Evolutionary conservation across 2,329 filamentous ascomycete genomes (phyloP).

Genomic region (Aspergillus sp.): DNA sequence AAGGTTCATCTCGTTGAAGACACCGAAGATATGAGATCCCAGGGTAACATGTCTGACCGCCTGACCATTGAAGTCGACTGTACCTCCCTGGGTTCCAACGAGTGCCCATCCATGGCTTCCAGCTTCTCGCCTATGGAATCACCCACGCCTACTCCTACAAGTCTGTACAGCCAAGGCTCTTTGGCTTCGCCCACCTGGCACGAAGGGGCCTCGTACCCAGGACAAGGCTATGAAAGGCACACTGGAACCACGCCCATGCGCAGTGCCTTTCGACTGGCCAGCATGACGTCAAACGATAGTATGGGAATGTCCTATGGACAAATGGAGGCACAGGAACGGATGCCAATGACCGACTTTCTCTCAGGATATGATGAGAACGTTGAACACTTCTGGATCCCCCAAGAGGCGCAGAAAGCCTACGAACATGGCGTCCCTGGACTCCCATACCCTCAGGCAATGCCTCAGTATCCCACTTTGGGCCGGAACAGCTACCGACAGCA

Average conservation of each 20-base stretch:
- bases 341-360: conserved; percentile 40
- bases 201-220: conserved; percentile 31
- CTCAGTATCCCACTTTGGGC: conserved; percentile 38
- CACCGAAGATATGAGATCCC: conserved; percentile 41
- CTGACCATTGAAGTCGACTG: conserved; percentile 44
- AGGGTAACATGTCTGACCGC: conserved; percentile 40
- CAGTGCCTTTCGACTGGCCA: conserved; percentile 38
- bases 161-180: conserved; percentile 41
- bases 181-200: conserved; percentile 42
- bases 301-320: conserved; percentile 37
- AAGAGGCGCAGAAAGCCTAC: conserved; percentile 40
- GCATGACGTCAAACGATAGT: conserved; percentile 36
- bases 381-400: conserved; percentile 42
- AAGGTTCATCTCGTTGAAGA: conserved; percentile 33
- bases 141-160: conserved; percentile 43
- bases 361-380: conserved; percentile 41
- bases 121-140: conserved; percentile 45
- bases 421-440: conserved; percentile 32
- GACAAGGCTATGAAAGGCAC: conserved; percentile 33
- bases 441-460: conserved; percentile 37
- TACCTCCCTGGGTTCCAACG: conserved; percentile 41
- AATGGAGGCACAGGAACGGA: conserved; percentile 38
- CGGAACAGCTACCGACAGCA: conserved; percentile 39
- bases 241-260: conserved; percentile 35
- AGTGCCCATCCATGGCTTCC: conserved; percentile 44